Conservation (phyloP, 2,329 filamentous ascomycete genomes). For the Trichophyton equinum region DNA sequence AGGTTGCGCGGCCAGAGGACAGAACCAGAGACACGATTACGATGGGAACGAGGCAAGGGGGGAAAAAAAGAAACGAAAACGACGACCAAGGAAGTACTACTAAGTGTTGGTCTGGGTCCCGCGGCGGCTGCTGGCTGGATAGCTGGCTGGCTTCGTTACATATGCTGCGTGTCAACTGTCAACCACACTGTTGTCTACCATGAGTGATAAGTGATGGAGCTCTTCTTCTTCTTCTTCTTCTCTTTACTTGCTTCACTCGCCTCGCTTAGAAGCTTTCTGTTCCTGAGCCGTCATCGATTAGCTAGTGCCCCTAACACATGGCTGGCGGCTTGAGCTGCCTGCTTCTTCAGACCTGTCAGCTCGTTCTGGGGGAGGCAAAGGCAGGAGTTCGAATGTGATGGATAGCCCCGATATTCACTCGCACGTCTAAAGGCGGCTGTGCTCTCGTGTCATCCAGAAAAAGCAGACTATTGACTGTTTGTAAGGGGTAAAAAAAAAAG, state of each 20-base stretch:
- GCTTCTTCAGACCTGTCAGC: conserved; percentile 31
- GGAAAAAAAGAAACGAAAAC: neutral
- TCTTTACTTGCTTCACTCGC: conserved; percentile 33
- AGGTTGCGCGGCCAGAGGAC: neutral
- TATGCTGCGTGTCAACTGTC: no score
- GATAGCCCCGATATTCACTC: conserved; percentile 37
- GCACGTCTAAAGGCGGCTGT: no score
- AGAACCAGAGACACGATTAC: neutral
- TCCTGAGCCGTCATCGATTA: conserved; percentile 45
- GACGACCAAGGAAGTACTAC: neutral
- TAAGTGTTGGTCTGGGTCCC: no score
- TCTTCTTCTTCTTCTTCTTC: neutral
- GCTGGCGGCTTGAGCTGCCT: conserved; percentile 44
- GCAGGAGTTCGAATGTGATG: neutral
- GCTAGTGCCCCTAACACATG: conserved; percentile 46
- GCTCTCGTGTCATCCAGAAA: no score
- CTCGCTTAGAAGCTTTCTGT: conserved; percentile 39
- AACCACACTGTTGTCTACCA: no score
- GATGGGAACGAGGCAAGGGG: neutral
- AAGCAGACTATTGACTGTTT: no score
- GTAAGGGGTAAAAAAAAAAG: no score
- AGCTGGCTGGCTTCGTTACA: no score
- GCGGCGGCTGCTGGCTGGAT: no score
- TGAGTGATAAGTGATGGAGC: no score
- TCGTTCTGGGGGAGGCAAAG: neutral